Evolutionary conservation across 768 basidiomycete genomes (phyloP).

Genomic region (Tricholoma sp.): DNA sequence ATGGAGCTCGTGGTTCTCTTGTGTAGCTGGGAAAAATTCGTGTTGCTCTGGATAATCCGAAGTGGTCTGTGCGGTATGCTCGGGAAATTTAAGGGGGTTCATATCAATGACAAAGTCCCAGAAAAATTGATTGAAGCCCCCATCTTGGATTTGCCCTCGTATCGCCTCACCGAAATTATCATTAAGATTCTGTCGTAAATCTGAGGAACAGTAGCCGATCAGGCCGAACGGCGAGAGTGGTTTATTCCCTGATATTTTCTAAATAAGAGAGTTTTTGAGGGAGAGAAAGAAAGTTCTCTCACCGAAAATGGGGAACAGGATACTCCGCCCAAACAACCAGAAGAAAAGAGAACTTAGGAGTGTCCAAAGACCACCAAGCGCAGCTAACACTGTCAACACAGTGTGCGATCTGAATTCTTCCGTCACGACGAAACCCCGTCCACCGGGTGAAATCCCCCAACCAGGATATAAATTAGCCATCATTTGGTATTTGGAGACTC

Average conservation of each 20-base stretch:
- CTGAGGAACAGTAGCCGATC: not conserved
- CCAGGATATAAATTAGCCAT: not conserved
- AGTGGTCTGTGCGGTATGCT: not conserved
- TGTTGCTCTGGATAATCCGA: not conserved
- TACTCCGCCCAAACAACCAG: not conserved
- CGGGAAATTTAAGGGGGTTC: not conserved
- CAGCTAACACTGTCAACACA: not conserved
- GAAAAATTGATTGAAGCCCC: not conserved
- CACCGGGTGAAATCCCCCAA: not conserved
- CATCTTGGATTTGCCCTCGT: not conserved
- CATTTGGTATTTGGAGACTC: not conserved
- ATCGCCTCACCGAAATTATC: not conserved
- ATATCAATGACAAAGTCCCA: not conserved
- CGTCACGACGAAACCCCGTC: not conserved
- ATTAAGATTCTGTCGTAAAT: not conserved
- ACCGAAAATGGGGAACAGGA: not conserved
- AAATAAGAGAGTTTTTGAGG: not conserved
- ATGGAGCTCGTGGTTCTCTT: not conserved
- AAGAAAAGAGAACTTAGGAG: not conserved
- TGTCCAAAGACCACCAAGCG: not conserved
- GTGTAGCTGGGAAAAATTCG: not conserved
- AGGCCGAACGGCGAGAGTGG: not conserved
- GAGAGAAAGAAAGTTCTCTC: not conserved
- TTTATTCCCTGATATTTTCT: not conserved
- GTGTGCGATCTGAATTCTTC: not conserved